phyloP scores from a whole-genome alignment of 1,284 basidiomycete species.

The Ganoderma lingzhi region DNA sequence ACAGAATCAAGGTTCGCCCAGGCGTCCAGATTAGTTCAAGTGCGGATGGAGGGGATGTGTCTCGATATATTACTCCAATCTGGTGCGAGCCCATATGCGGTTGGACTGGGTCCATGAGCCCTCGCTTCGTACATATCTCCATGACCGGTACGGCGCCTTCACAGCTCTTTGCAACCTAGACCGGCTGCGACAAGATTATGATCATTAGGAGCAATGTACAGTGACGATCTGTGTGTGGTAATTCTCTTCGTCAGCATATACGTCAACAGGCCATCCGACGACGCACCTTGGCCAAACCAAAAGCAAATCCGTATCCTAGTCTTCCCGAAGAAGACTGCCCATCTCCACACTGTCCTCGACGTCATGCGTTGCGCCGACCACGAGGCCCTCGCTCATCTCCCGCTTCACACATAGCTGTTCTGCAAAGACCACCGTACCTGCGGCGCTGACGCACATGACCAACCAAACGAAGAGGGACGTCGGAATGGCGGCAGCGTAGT shows the following conservation, averaged over 20 bases:
- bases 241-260: neutral
- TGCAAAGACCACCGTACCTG: slow-evolving; percentile 80
- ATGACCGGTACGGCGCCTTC: neutral
- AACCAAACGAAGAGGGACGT: slow-evolving; percentile 92
- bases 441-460: slow-evolving; percentile 76
- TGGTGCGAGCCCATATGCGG: neutral
- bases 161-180: neutral
- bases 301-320: slow-evolving; percentile 25
- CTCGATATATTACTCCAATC: slow-evolving; percentile 5
- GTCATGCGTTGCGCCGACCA: slow-evolving; percentile 54
- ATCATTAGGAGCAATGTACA: slow-evolving; percentile 3
- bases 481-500: slow-evolving; percentile 89
- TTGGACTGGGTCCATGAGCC: neutral
- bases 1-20: neutral
- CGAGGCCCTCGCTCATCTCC: slow-evolving; percentile 91
- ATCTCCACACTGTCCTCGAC: slow-evolving; percentile 61
- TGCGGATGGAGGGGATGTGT: no score
- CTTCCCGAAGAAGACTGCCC: slow-evolving; percentile 55
- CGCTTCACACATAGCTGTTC: slow-evolving; percentile 94
- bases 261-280: neutral
- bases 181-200: no score
- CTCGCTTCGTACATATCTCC: neutral
- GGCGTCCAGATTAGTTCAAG: neutral
- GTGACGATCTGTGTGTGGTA: neutral
- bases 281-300: slow-evolving; percentile 10